Conservation (phyloP, 768 basidiomycete species). For the Lentinula lateritia region DNA sequence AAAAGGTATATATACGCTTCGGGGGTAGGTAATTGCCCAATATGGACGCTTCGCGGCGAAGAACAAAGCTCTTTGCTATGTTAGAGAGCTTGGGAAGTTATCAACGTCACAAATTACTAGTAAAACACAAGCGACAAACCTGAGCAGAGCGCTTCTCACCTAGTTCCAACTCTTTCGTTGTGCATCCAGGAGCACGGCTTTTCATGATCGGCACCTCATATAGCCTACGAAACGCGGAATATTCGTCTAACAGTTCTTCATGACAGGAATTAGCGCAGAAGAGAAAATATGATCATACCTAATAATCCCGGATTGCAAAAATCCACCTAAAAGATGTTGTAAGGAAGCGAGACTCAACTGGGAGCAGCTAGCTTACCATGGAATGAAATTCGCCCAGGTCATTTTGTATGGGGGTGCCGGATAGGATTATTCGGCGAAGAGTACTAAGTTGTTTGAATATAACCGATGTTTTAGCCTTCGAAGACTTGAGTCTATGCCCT, state of each 20-base stretch:
- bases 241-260: constrained; percentile 50
- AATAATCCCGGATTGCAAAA: constrained; percentile 93
- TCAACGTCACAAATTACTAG: neutral
- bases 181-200: constrained; percentile 74
- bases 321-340: constrained; percentile 52
- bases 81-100: constrained; percentile 46
- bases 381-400: constrained; percentile 93
- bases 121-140: constrained; percentile 31
- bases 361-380: constrained; percentile 60
- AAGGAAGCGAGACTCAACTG: neutral
- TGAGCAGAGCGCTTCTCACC: constrained; percentile 77
- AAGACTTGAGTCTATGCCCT: constrained; percentile 92
- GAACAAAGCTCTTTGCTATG: constrained; percentile 83
- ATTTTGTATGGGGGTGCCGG: constrained; percentile 97
- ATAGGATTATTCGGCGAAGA: constrained; percentile 77
- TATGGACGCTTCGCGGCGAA: constrained; percentile 82
- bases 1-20: constrained; percentile 55
- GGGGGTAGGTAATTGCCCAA: constrained; percentile 84
- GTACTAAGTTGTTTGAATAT: constrained; percentile 81
- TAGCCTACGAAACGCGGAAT: constrained; percentile 67
- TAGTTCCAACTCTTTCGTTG: constrained; percentile 63
- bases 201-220: constrained; percentile 88
- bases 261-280: neutral
- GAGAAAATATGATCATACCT: constrained; percentile 36
- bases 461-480: constrained; percentile 82